Base-by-base conservation (phyloP, 2,329 filamentous ascomycete genomes). In the Tolypocladium sp. region DNA sequence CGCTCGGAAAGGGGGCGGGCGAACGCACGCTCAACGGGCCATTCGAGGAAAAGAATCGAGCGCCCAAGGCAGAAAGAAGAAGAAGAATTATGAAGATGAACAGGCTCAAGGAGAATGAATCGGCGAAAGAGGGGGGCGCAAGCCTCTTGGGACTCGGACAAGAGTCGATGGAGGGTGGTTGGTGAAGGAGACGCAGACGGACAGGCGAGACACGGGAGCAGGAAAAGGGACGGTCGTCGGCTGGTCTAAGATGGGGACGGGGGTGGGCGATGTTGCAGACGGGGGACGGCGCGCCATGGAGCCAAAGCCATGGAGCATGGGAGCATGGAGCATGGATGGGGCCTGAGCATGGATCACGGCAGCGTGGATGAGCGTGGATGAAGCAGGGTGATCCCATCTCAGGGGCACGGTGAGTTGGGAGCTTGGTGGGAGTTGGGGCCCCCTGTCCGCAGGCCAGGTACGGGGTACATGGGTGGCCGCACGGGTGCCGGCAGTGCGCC, bases 21-120 rank as follows among this genome's bases (percentile, higher is more conserved):
- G 40, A 40, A 42, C 27, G 54, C 40, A 52, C 59, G 61, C 42
- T 59, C 59, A 61, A 59, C 57, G 44, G 59, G 59, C 61, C 61
- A 63, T 61, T 49, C 59, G 59, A 53, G 49, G 27, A 17, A 27
- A 22, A 6, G n/a, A 53, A 35, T 7, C 9, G 20, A 53, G 20
- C 22, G 49, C 49, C 49, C 30, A 53, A 20, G 30, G 49, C 49
- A 53, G 49, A 37, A 9, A 9, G 22, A 22, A 37, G 33, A 4
- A 15, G 33, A 10, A 33, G 27, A 20, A 46, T 7, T 35, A 9
- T 9, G 44, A 49, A 27, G 25, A 27, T 3, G 44, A 30, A 22
- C 30, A 13, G 10, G 49, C 30, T 22, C 49, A 37, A 37, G 49
- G 9, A 37, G 9, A 53, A 53, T 5, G 49, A 15, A 22, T 3